Base-by-base conservation (phyloP, 345 rosid species). In the Lepidium didymum region DNA sequence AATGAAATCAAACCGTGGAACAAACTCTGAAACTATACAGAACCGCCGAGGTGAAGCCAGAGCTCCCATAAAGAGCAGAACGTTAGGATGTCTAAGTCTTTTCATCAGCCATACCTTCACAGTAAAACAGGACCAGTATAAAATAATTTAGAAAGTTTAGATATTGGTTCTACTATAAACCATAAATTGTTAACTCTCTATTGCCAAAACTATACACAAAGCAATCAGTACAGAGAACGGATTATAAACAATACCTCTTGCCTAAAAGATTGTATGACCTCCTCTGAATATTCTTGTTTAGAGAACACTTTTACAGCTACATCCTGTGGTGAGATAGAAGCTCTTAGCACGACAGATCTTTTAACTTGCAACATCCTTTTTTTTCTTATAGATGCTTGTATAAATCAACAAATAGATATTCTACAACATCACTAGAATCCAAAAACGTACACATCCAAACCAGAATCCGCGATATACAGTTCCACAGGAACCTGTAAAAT, bases 301-400 rank as follows among this genome's bases (percentile, higher is more conserved):
- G 98, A 86, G 80, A 93, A 93, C 29, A 93, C 96, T 82, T 93
- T 93, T 74, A 93, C 84, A 8, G 94, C 98, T 72, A 94, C 99
- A 81, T 90, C 99, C 97, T 94, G 86, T 75, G 68, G 81, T 69
- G 67, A 69, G 52, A 81, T 33, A 65, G 56, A 25, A 40, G 46
- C 55, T 42, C 29, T 69, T 49, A 78, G 59, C 52, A 56, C 52
- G 57, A 69, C 13, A 40, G 37, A 67, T 25, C 27, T 50, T 34
- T 50, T 34, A 46, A 64, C 43, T 55, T 59, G 34, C 36, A 47
- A 34, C 2, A 1, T 14, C 14, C 4, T 49, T 18, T 38, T n/a
- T 16, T 40, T 5, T 5, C 27, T 56, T 15, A 60, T 52, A 8
- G 10, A 40, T 42, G 25, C 64, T 16, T 67, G 33, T 59, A 77